Evolutionary conservation across 1,284 basidiomycete genomes (phyloP), one percentile per base, ranked within the genome.

Genomic region (Vanrija sp.): DNA sequence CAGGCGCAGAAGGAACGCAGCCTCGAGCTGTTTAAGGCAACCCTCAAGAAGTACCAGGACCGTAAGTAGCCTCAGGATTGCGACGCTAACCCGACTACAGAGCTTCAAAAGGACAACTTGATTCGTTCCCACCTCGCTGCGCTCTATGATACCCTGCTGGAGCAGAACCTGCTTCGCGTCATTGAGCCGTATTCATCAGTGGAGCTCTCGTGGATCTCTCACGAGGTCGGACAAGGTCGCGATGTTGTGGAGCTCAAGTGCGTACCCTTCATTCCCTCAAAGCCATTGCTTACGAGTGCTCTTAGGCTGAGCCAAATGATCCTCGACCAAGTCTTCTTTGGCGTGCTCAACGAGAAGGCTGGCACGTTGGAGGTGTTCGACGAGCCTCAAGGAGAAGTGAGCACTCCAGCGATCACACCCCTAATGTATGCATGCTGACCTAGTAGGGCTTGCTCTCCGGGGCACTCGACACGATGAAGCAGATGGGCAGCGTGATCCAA

Each of bases 171-270:
- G 19, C 79, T 97, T 39, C 82, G 93, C 23, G 92, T 98, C 58
- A 90, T 97, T 45, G 95, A 98, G 77, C 95, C 94, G 0, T 98
- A 96, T 75, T 89, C 86, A 16, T 82, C 89, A 8, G 88, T 98
- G 18, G 93, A 98, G 76, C 83, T 98, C 25, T 84, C 85, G 41
- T 86, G 93, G 69, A 86, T 98, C 14, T 92, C 94, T 3, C 82
- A 89, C 71, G 80, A 85, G 57, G 95, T 98, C 10, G 87, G 88
- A 1, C 93, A 97, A 77, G 89, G 88, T 14, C 78, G 89, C 41
- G 86, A 91, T 67, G 87, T 86, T n/a, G 92, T 98, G 6, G 96
- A 98, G 77, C 83, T 86, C 20, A 98, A 97, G 91, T 92, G 60
- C 62, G 86, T 78, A 6, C 4, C 12, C 20, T 15, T 31, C 15